Conservation (phyloP, 352 stramenopile genomes). For the Phytophthora macrochlamydospora region DNA sequence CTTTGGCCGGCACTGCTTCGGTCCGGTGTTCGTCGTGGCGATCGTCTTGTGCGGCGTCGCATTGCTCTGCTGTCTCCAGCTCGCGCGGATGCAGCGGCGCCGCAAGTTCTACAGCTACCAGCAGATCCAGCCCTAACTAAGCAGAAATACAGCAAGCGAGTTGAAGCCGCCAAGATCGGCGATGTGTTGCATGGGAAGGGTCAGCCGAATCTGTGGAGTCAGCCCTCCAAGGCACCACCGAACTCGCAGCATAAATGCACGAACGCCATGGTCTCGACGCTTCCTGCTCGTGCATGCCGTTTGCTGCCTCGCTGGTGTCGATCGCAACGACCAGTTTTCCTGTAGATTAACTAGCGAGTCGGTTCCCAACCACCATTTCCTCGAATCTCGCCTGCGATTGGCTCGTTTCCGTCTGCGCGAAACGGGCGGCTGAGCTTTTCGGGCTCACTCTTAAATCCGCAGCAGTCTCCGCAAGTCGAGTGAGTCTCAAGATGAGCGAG, state of each 20-base stretch:
- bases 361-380: background rate
- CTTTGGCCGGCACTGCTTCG: slow-evolving; percentile 63
- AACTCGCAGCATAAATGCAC: too few relatives aligned
- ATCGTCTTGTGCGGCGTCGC: slow-evolving; percentile 61
- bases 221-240: too few relatives aligned
- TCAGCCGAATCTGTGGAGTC: too few relatives aligned
- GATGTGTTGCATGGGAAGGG: too few relatives aligned
- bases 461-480: background rate
- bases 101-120: slow-evolving; percentile 35
- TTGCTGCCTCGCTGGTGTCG: too few relatives aligned
- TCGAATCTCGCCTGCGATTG: background rate
- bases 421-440: background rate
- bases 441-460: background rate
- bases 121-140: slow-evolving; percentile 55
- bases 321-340: too few relatives aligned
- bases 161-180: slow-evolving; percentile 10
- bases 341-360: too few relatives aligned
- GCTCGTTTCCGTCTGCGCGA: background rate
- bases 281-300: too few relatives aligned
- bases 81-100: slow-evolving; percentile 43
- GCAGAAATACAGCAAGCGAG: too few relatives aligned
- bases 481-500: background rate
- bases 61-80: slow-evolving; percentile 51
- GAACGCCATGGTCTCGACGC: too few relatives aligned
- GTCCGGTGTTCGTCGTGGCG: slow-evolving; percentile 65